Base-by-base conservation (phyloP, 352 stramenopile genomes). In the Globisporangium megalacanthum region DNA sequence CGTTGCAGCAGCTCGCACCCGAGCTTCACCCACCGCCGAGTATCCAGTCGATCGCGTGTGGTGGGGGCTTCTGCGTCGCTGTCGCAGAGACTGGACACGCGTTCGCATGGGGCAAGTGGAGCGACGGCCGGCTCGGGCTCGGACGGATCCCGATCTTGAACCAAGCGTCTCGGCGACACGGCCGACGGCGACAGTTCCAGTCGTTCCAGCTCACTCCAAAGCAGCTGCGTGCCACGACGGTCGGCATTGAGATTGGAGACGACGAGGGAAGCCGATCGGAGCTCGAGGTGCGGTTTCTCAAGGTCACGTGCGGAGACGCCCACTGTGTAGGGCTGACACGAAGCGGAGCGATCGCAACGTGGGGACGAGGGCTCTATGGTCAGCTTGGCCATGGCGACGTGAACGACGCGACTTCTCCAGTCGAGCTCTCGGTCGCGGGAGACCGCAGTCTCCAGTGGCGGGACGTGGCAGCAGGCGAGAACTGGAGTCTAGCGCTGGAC, bases 61-160 rank as follows among this genome's bases (percentile, higher is more conserved):
- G 89, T 1, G 82, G 81, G 54, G 87, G 82, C 1, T 97, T 97
- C 58, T 86, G 72, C 17, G 54, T 96, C 22, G 87, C 83, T 10
- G 42, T 96, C 4, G 65, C 62, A 5, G 46, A 64, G 6, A 59
- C 65, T 7, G 87, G 89, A 0, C 46, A 74, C 31, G 79, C 92
- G 0, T 95, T 82, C 45, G 72, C 74, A 3, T 97, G 90, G 89
- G 83, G 83, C 3, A 90, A 87, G 49, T 93, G 72, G 71, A 71
- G 73, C 46, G 69, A 91, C 25, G 83, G 83, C 0, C 77, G 83
- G 14, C 77, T 91, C n/a, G 83, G 83, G 14, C 74, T 93, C 11
- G 83, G 83, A 1, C 55, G 47, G 20, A 86, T 86, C 31, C 83
- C 80, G 9, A 68, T 87, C 25, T 59, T 87, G 19, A 65, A 67